A percentile compares a stretch with the other conserved stretches of the same genome.
These are phyloP conservation scores for Pachysolen tannophilus DNA, from an alignment of 805 yeast genomes.

Conservation along the genomic window DNA sequence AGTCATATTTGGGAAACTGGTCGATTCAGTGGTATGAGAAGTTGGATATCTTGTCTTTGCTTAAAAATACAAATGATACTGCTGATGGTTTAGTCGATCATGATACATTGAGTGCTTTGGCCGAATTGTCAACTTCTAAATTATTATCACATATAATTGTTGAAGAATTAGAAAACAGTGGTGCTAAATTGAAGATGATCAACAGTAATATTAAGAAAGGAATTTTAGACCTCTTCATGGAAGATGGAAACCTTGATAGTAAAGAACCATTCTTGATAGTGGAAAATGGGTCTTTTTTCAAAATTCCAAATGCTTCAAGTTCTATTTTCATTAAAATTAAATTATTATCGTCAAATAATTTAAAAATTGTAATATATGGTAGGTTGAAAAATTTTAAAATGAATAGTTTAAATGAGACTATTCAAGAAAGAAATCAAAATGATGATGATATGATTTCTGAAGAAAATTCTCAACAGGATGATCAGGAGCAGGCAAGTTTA, in stretches of 20 bases:
- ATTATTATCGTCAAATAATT: slow-evolving; percentile 16
- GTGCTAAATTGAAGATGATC: slow-evolving; percentile 28
- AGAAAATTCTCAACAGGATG: slow-evolving; percentile 14
- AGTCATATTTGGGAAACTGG: slow-evolving; percentile 46
- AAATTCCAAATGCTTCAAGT: slow-evolving; percentile 27
- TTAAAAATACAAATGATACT: slow-evolving; percentile 12
- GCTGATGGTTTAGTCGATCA: slow-evolving; percentile 10
- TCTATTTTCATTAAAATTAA: slow-evolving; percentile 24
- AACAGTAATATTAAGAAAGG: slow-evolving; percentile 11
- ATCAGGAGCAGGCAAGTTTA: slow-evolving; percentile 4
- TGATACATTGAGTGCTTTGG: slow-evolving; percentile 29
- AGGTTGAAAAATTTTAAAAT: slow-evolving; percentile 16
- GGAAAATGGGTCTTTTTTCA: slow-evolving; percentile 26
- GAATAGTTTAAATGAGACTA: slow-evolving; percentile 6
- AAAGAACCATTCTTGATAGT: slow-evolving; percentile 24
- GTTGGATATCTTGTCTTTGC: slow-evolving; percentile 9
- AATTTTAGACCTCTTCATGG: slow-evolving; percentile 17
- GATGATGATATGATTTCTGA: slow-evolving; percentile 17
- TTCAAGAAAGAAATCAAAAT: slow-evolving; percentile 14
- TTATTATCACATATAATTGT: slow-evolving; percentile 43
- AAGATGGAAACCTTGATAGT: slow-evolving; percentile 17
- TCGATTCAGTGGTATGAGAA: slow-evolving; percentile 40
- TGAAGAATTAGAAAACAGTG: slow-evolving; percentile 36
- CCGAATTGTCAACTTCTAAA: slow-evolving; percentile 36
- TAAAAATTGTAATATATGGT: slow-evolving; percentile 27